These are phyloP conservation scores for Phlebiopsis gigantea DNA, from an alignment of 768 basidiomycete species.

Conservation along the genomic window DNA sequence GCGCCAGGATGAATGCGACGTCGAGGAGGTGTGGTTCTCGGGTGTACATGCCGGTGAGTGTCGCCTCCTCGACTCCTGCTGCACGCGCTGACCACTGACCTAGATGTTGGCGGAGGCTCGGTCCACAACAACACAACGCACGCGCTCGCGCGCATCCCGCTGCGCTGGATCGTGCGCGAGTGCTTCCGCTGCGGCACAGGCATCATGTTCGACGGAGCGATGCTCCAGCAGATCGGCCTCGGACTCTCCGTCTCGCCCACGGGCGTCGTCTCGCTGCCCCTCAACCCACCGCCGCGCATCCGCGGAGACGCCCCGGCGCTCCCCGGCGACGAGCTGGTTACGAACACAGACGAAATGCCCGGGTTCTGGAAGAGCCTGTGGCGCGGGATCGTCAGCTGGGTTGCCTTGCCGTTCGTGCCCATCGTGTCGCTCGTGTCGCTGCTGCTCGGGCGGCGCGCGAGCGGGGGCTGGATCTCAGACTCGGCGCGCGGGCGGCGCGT, in stretches of 20 bases:
- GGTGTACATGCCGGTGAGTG: constrained; percentile 37
- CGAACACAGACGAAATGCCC: not conserved
- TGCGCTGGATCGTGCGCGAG: constrained; percentile 34
- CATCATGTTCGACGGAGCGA: constrained; percentile 24
- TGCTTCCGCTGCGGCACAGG: constrained; percentile 21
- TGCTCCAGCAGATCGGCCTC: constrained; percentile 17
- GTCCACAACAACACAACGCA: constrained; percentile 20
- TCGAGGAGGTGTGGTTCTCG: constrained; percentile 70
- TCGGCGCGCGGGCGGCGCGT: not conserved
- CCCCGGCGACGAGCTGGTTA: not conserved
- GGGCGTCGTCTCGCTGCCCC: not conserved
- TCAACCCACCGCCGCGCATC: not conserved
- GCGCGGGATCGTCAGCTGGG: not conserved
- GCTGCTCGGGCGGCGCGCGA: not conserved
- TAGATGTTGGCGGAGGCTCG: constrained; percentile 30
- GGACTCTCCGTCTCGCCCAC: not conserved
- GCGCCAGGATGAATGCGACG: constrained; percentile 20
- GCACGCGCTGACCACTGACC: not conserved
- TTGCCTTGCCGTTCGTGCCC: not conserved
- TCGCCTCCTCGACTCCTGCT: not conserved
- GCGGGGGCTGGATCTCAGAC: not conserved
- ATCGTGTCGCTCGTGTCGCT: not conserved
- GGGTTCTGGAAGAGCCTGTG: not conserved
- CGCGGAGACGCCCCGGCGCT: not conserved
- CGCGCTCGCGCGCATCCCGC: constrained; percentile 25